Evolutionary conservation across 352 stramenopile genomes (phyloP).

Genomic region (Phytophthora agathidicida): DNA sequence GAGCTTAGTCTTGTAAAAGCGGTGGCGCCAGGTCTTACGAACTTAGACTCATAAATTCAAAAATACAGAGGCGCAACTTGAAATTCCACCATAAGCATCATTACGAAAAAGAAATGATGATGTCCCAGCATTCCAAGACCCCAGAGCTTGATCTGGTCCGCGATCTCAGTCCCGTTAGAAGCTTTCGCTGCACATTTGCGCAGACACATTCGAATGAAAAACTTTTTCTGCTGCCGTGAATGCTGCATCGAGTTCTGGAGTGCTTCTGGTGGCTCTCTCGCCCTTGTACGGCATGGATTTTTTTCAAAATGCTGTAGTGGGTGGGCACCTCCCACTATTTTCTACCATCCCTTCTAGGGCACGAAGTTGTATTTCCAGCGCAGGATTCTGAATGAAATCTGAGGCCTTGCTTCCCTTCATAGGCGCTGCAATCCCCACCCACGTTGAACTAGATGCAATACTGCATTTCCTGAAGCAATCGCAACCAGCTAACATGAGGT

Average conservation of each 20-base stretch:
- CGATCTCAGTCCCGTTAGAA: slow-evolving; percentile 33
- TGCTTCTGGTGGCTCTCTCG: slow-evolving; percentile 13
- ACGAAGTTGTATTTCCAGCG: slow-evolving; percentile 14
- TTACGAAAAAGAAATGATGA: slow-evolving; percentile 30
- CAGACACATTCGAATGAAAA: slow-evolving; percentile 21
- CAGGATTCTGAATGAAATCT: slow-evolving; percentile 21
- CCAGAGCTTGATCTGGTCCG: slow-evolving; percentile 17
- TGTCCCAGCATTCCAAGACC: slow-evolving; percentile 17
- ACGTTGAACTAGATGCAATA: slow-evolving; percentile 30
- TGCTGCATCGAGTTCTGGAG: slow-evolving; percentile 5
- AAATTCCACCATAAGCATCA: slow-evolving; percentile 33
- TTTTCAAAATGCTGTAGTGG: slow-evolving; percentile 6
- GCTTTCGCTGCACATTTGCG: slow-evolving; percentile 35
- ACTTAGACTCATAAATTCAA: slow-evolving; percentile 34
- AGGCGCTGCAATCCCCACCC: slow-evolving; percentile 33
- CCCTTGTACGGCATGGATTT: slow-evolving; percentile 35
- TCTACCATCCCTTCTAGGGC: slow-evolving; percentile 4
- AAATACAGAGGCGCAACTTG: slow-evolving; percentile 39
- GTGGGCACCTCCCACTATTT: slow-evolving; percentile 17
- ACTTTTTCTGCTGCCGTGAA: slow-evolving; percentile 26
- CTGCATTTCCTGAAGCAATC: slow-evolving; percentile 21
- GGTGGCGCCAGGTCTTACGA: slow-evolving; percentile 32
- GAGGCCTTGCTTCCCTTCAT: slow-evolving; percentile 31
- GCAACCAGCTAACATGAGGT: slow-evolving; percentile 22
- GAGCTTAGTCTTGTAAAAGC: slow-evolving; percentile 49